These are phyloP conservation scores for Ganoderma lingzhi DNA, from an alignment of 1,284 basidiomycete species.

Conservation along the genomic window DNA sequence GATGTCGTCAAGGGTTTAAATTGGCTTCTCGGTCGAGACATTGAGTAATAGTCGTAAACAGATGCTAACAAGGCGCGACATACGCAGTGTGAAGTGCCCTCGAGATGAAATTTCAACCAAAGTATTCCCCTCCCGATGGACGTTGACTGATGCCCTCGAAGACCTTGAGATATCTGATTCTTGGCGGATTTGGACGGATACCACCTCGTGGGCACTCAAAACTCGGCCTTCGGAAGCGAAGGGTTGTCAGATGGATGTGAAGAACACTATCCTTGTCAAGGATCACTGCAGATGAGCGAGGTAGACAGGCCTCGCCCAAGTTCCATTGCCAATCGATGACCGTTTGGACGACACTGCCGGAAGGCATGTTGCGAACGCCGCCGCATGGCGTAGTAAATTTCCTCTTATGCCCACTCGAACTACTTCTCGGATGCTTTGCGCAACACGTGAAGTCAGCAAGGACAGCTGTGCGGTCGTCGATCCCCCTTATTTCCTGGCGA, in stretches of 20 bases:
- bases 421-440: background rate
- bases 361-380: background rate
- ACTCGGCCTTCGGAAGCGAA: background rate
- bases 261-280: background rate
- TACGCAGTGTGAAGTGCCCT: background rate
- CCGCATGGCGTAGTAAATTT: background rate
- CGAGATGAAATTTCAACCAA: background rate
- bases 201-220: no score
- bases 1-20: conserved; percentile 20
- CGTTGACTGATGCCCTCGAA: no score
- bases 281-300: background rate
- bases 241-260: background rate
- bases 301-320: background rate
- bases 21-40: conserved; percentile 18
- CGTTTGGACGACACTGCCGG: background rate
- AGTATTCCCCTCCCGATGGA: background rate
- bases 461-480: background rate
- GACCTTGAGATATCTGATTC: no score
- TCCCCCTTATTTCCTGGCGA: background rate
- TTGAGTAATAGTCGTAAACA: background rate
- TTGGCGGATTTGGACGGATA: no score
- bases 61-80: background rate
- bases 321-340: background rate
- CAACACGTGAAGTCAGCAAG: background rate
- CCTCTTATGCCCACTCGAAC: background rate